Evolutionary conservation across 805 yeast genomes (phyloP).

Genomic region (Candida alai): DNA sequence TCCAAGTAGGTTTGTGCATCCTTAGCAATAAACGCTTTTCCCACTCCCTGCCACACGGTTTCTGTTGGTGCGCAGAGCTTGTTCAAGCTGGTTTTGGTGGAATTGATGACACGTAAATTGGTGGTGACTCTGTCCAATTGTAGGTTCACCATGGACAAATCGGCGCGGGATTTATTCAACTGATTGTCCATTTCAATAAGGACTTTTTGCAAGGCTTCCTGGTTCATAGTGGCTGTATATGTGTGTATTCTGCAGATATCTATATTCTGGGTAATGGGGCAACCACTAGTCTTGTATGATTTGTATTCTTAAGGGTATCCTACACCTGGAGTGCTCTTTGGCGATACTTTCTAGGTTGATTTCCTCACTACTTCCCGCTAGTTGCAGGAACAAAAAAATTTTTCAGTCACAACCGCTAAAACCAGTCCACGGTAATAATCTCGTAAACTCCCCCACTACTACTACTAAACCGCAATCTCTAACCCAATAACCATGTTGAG

Average conservation of each 20-base stretch:
- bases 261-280: no score
- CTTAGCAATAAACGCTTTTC: constrained; percentile 62
- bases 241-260: not conserved
- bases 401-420: no score
- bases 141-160: constrained; percentile 50
- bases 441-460: no score
- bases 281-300: no score
- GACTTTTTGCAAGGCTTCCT: constrained; percentile 49
- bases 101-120: constrained; percentile 48
- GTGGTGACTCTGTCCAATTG: constrained; percentile 49
- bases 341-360: no score
- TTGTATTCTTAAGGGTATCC: no score
- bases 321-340: no score
- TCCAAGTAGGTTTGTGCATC: constrained; percentile 44
- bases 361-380: no score
- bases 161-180: constrained; percentile 55
- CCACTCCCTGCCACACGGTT: constrained; percentile 79
- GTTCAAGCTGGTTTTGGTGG: constrained; percentile 55
- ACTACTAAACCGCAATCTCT: no score
- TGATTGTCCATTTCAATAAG: constrained; percentile 66
- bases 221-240: constrained; percentile 27
- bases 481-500: constrained; percentile 2
- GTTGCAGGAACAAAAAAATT: no score
- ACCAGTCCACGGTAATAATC: no score
- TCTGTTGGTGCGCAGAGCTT: constrained; percentile 37